Conservation (phyloP, 2,329 filamentous ascomycete species). For the Orbilia oligospora region DNA sequence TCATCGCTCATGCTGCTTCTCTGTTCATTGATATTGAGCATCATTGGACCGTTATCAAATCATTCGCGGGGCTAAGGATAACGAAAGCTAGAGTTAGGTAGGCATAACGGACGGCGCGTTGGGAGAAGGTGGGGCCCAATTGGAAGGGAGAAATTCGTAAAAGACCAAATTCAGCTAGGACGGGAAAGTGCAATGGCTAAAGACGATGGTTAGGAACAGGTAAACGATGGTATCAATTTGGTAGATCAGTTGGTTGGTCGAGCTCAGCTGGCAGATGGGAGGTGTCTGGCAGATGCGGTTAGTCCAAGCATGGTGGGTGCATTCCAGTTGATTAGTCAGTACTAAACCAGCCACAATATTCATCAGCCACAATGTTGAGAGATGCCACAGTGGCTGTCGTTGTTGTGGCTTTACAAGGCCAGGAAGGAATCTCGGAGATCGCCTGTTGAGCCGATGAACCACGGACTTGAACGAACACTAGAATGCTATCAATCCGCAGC, state of each 20-base stretch:
- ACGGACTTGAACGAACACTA: slow-evolving; percentile 37
- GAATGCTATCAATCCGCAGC: slow-evolving; percentile 22
- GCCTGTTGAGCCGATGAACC: slow-evolving; percentile 53
- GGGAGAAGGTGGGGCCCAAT: slow-evolving; percentile 2
- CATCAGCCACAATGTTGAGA: not conserved
- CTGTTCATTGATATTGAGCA: slow-evolving; percentile 51
- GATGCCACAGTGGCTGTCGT: not conserved
- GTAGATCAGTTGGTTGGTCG: not conserved
- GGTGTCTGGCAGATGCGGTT: not conserved
- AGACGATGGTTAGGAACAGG: not conserved
- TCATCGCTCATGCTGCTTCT: slow-evolving; percentile 24
- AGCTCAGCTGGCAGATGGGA: not conserved
- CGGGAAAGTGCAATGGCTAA: not conserved
- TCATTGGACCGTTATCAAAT: slow-evolving; percentile 22
- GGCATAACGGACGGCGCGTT: slow-evolving; percentile 31
- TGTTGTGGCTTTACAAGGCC: not conserved
- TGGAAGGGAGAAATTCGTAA: not conserved
- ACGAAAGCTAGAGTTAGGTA: slow-evolving; percentile 17
- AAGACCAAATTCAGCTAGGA: not conserved
- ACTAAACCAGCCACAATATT: not conserved
- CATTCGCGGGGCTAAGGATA: slow-evolving; percentile 32
- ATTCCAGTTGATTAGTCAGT: not conserved
- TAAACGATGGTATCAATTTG: not conserved
- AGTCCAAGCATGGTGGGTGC: slow-evolving; percentile 1
- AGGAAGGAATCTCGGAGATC: slow-evolving; percentile 34